Evolutionary conservation across 1,139 yeast genomes (phyloP), one percentile per base, ranked within the genome.

Genomic region (Arxiozyma slooffiae): DNA sequence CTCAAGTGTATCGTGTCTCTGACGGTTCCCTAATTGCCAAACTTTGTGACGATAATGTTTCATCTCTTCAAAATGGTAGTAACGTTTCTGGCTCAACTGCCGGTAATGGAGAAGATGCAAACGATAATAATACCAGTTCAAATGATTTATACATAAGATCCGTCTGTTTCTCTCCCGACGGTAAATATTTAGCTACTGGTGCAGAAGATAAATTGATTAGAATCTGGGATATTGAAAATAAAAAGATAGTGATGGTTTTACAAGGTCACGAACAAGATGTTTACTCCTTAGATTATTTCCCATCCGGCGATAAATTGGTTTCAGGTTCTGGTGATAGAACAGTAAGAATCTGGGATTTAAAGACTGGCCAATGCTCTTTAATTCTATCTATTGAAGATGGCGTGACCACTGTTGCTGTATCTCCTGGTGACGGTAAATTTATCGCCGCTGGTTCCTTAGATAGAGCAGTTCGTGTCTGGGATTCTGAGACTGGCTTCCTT

Each of bases 241-340:
- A 90, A 70, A 81, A 92, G 64, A 87, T 92, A 63, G 83, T 87
- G 55, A 87, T 88, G 73, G 81, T 88, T 55, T 80, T 92, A 69
- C 79, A 85, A 57, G 98, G 98, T 49, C 98, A 92, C 67, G 97
- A 90, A 69, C 98, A 92, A 72, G 98, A 92, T 71, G 90, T 92
- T 61, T 92, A 92, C 71, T 90, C 97, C 7, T 77, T 92, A 60
- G 97, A 90, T 71, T 92, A 87, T 69, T 87, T 94, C 79, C 94
- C 96, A 51, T 92, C 89, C 63, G 98, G 98, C 51, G 81, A 89
- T 60, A 85, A 90, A 68, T 79, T 92, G 63, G 97, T 92, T 38
- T 85, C 96, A 34, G 98, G 98, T 46, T 85, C 95, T 18, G 98
- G 97, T 51, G 98, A 92, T 71, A 80, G 96, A 62, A 89, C 97